Conservation (phyloP, 129 eudicot genomes). For the Tagetes patula region DNA sequence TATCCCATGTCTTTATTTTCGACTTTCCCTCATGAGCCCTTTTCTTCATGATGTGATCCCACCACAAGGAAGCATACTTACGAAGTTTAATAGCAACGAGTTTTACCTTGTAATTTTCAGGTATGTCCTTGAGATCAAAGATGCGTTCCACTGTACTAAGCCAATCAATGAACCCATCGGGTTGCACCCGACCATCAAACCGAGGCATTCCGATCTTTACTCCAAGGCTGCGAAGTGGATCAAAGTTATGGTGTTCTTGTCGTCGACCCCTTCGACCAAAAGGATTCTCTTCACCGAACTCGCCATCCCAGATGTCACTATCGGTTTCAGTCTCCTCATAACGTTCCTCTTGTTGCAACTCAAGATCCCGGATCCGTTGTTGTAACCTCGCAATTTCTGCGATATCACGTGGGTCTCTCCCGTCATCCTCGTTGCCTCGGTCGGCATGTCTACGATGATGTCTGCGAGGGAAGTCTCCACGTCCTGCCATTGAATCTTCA, state of each 20-base stretch:
- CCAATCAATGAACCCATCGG: too few relatives aligned
- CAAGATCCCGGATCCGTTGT: not conserved
- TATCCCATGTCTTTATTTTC: too few relatives aligned
- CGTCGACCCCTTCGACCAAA: not conserved
- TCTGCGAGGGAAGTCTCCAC: not conserved
- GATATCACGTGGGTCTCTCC: too few relatives aligned
- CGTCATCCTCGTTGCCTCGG: not conserved
- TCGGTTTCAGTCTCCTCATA: not conserved
- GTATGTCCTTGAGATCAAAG: too few relatives aligned
- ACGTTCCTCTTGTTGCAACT: not conserved
- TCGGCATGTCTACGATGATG: not conserved
- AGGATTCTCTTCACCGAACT: not conserved
- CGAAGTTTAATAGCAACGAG: too few relatives aligned
- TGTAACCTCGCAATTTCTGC: too few relatives aligned
- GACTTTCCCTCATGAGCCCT: too few relatives aligned
- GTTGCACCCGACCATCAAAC: not conserved
- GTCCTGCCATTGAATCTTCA: not conserved
- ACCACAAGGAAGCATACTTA: too few relatives aligned
- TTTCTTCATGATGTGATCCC: too few relatives aligned
- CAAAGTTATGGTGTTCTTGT: not conserved
- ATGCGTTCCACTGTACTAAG: too few relatives aligned
- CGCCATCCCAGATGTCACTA: not conserved
- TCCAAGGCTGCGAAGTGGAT: not conserved
- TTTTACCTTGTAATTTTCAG: too few relatives aligned
- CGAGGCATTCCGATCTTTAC: too few relatives aligned